Evolutionary conservation across 495 filamentous ascomycete genomes (phyloP).

Genomic region (Neurospora discreta): DNA sequence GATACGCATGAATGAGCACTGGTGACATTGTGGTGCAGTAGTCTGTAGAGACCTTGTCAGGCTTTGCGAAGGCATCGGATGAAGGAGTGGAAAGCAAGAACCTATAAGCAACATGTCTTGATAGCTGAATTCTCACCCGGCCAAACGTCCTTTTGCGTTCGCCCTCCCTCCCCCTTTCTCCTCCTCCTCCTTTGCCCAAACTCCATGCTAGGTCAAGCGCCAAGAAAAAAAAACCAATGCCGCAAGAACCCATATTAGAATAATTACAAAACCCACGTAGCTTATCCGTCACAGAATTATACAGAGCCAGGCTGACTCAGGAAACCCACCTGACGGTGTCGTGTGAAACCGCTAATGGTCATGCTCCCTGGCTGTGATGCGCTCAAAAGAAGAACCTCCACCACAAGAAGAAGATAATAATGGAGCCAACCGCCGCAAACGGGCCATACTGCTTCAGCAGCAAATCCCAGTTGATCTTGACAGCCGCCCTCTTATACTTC

Average conservation of each 20-base stretch:
- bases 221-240: background rate
- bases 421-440: constrained; percentile 62
- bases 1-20: background rate
- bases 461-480: constrained; percentile 97
- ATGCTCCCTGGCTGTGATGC: background rate
- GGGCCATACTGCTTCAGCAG: constrained; percentile 95
- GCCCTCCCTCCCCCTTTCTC: background rate
- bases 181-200: background rate
- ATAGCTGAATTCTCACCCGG: background rate
- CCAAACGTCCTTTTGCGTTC: background rate
- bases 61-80: background rate
- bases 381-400: constrained; percentile 86
- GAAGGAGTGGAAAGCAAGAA: background rate
- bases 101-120: background rate
- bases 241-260: background rate
- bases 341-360: background rate
- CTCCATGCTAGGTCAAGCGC: constrained; percentile 9
- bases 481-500: constrained; percentile 86
- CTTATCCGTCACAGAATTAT: background rate
- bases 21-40: background rate
- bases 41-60: background rate
- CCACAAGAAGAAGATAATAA: constrained; percentile 79
- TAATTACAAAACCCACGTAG: background rate
- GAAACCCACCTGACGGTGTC: background rate
- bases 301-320: background rate